Percentiles rank a stretch among this genome's conserved stretches.
phyloP scores from a whole-genome alignment of 345 rosid genomes.

The Combretum micranthum region DNA sequence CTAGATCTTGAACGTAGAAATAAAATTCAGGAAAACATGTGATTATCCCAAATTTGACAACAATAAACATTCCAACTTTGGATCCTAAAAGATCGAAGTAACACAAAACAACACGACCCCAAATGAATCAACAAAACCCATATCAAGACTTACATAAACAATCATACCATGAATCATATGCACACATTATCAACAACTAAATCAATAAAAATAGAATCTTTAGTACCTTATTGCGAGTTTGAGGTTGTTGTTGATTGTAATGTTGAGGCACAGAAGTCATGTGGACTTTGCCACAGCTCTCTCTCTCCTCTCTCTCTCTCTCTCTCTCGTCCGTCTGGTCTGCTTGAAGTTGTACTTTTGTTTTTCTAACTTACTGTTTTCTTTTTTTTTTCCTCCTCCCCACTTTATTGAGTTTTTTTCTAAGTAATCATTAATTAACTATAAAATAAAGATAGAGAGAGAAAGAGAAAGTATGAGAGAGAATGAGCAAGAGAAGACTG shows the following conservation, averaged over 20 bases:
- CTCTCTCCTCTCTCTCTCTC: constrained; percentile 3
- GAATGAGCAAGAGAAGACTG: too few species aligned
- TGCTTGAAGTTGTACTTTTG: constrained; percentile 2
- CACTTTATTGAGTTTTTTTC: background rate
- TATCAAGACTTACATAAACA: background rate
- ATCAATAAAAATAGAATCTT: constrained; percentile 13
- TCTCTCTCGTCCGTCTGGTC: constrained; percentile 14
- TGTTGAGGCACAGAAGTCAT: constrained; percentile 47
- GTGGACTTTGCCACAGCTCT: constrained; percentile 37
- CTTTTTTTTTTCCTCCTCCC: background rate
- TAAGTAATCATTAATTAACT: too few species aligned
- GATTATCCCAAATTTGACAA: constrained; percentile 19
- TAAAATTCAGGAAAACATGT: constrained; percentile 1
- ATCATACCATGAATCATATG: too few species aligned
- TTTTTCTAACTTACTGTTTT: constrained; percentile 8
- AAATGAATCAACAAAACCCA: background rate
- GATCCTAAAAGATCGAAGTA: constrained; percentile 30
- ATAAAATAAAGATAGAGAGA: too few species aligned
- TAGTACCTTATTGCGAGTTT: constrained; percentile 17
- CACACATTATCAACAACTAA: too few species aligned
- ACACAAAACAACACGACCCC: constrained; percentile 7
- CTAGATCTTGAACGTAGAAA: constrained; percentile 13
- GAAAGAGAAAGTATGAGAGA: too few species aligned
- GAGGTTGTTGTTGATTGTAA: constrained; percentile 12
- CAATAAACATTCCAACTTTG: constrained; percentile 4